Percentiles rank a stretch among this genome's conserved stretches.
phyloP scores from a whole-genome alignment of 768 basidiomycete species.

The Trametes gibbosa region DNA sequence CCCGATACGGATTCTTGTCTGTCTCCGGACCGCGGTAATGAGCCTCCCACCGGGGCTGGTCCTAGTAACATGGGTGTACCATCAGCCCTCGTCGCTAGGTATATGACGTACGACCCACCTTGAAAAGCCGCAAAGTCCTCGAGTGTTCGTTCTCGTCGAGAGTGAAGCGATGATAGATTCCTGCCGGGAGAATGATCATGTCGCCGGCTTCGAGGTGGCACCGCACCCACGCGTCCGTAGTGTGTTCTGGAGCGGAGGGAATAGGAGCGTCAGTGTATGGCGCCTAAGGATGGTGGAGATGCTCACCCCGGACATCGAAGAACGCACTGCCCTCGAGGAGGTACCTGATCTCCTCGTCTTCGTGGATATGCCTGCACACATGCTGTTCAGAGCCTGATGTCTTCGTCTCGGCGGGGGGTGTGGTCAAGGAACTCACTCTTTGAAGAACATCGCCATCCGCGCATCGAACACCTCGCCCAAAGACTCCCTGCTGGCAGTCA shows the following conservation, averaged over 20 bases:
- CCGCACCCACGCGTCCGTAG: conserved; percentile 78
- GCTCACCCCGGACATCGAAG: conserved; percentile 86
- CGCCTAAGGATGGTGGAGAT: too few species aligned
- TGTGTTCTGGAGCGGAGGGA: conserved; percentile 44
- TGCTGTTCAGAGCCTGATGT: too few species aligned
- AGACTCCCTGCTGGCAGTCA: conserved; percentile 74
- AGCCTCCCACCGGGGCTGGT: conserved; percentile 89
- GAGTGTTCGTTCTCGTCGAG: conserved; percentile 74
- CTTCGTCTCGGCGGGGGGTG: too few species aligned
- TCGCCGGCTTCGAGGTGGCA: conserved; percentile 75
- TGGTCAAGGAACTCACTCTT: conserved; percentile 64
- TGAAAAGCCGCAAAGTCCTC: conserved; percentile 80
- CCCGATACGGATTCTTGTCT: conserved; percentile 61
- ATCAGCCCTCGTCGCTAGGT: not conserved
- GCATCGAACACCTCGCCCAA: conserved; percentile 81
- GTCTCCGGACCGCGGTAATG: conserved; percentile 61
- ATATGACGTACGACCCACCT: conserved; percentile 42
- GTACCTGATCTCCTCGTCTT: conserved; percentile 94
- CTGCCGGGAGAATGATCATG: conserved; percentile 82
- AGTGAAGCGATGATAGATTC: conserved; percentile 94
- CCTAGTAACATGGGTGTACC: conserved; percentile 42
- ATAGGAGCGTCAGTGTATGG: not conserved
- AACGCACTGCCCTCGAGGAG: conserved; percentile 84
- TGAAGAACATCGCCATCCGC: conserved; percentile 80
- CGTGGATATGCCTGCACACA: conserved; percentile 78